Evolutionary conservation across 768 basidiomycete species (phyloP), one percentile per base, ranked within the genome.

Genomic region (Podaxis sp.): DNA sequence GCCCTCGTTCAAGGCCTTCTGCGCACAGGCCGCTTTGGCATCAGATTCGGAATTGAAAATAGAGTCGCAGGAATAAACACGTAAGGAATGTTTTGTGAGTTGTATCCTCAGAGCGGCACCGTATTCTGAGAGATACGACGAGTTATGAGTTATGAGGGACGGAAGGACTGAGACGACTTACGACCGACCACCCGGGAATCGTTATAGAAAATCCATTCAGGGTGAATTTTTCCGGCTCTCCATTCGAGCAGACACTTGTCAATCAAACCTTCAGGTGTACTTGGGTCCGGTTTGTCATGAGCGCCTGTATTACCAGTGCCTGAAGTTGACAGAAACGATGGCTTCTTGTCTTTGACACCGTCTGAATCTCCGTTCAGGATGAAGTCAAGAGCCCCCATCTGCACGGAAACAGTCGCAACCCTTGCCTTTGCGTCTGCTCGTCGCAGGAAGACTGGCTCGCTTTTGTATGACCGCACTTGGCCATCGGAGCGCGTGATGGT

Each of bases 381-480:
- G 67, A 89, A 89, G 20, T 87, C 81, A 36, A 89, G 69, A 1
- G 81, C 88, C 20, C 85, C 86, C 76, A 83, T 81, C 6, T 85
- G 78, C 24, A 89, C 74, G 3, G 88, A 88, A 15, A 84, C 70
- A 15, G 70, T 75, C 0, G 85, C 86, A 0, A 76, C 87, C 50
- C 79, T 78, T 0, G 72, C 73, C 63, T 84, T 85, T 0, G 88
- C 88, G 12, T 87, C 87, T 41, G 65, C 73, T 66, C 83, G 81
- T 40, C 78, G 77, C 15, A 75, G 48, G 65, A 80, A 83, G 1
- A 69, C 49, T 13, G 78, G 72, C 26, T 81, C 77, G 0, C 86
- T 85, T 26, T 80, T 77, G 73, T 88, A 89, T 0, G 83, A 82
- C 50, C 86, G 78, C 4, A 73, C 72, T 2, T 71, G 61, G 17